Percentiles rank a stretch among this genome's conserved stretches.
Evolutionary conservation across 1,139 yeast genomes (phyloP).

Genomic region (Lodderomyces jiufengensis): DNA sequence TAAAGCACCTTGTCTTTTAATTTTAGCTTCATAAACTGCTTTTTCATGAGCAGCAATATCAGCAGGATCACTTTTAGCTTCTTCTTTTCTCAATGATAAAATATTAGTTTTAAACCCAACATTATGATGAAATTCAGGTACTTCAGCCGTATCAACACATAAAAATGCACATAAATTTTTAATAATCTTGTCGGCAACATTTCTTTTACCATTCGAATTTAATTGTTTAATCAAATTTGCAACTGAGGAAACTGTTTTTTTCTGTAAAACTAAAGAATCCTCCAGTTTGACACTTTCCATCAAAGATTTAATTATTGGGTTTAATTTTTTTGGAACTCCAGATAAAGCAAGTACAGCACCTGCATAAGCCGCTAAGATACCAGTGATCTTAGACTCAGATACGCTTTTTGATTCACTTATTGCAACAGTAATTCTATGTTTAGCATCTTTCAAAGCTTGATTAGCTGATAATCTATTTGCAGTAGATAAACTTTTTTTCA

Average conservation of each 20-base stretch:
- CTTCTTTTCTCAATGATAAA: slow-evolving; percentile 78
- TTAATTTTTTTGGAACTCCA: slow-evolving; percentile 79
- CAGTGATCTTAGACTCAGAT: slow-evolving; percentile 49
- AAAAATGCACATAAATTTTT: slow-evolving; percentile 89
- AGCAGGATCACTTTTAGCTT: slow-evolving; percentile 63
- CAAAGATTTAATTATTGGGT: slow-evolving; percentile 81
- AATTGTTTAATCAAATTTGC: slow-evolving; percentile 61
- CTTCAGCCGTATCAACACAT: slow-evolving; percentile 94
- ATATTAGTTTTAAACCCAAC: slow-evolving; percentile 54
- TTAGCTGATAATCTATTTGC: slow-evolving; percentile 69
- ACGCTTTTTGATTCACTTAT: slow-evolving; percentile 66
- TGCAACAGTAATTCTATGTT: slow-evolving; percentile 60
- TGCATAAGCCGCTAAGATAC: slow-evolving; percentile 72
- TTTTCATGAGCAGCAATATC: slow-evolving; percentile 63
- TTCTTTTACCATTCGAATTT: slow-evolving; percentile 52
- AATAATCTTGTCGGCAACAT: slow-evolving; percentile 82
- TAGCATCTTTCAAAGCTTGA: slow-evolving; percentile 77
- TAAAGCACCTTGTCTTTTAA: slow-evolving; percentile 82
- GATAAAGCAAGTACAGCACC: slow-evolving; percentile 63
- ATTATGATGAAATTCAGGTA: slow-evolving; percentile 84
- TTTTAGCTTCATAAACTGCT: slow-evolving; percentile 67
- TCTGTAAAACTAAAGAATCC: slow-evolving; percentile 61
- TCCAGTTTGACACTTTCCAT: slow-evolving; percentile 93
- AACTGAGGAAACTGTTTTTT: slow-evolving; percentile 66
- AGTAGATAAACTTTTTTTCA: slow-evolving; percentile 64